Conservation (phyloP, 306 rosid species). For the Castanea crenata region DNA sequence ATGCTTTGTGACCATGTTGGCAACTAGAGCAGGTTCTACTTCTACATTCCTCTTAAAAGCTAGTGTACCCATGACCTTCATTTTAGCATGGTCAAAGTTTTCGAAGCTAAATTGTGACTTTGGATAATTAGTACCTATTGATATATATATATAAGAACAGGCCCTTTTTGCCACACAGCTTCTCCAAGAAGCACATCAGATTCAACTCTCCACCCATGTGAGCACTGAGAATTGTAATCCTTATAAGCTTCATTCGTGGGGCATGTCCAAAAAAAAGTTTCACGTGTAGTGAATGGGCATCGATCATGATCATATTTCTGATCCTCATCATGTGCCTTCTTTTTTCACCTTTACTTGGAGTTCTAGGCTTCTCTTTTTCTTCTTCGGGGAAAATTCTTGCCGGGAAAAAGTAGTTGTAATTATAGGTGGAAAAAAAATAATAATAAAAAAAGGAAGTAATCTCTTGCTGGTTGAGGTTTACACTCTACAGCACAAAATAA, state of each 20-base stretch:
- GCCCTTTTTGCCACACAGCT: too few relatives aligned
- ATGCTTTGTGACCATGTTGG: too few relatives aligned
- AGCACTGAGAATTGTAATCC: conserved; percentile 8
- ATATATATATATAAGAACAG: too few relatives aligned
- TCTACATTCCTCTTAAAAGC: too few relatives aligned
- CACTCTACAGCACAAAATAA: not conserved
- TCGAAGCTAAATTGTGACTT: conserved; percentile 31
- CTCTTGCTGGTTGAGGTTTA: not conserved
- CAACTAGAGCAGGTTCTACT: conserved; percentile 20
- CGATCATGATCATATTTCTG: conserved; percentile 21
- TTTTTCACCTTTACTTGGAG: conserved; percentile 5
- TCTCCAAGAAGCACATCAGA: too few relatives aligned
- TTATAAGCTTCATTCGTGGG: conserved; percentile 49
- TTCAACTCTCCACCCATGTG: conserved; percentile 19
- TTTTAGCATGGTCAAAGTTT: conserved; percentile 24
- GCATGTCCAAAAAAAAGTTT: conserved; percentile 41
- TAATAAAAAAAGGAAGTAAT: not conserved
- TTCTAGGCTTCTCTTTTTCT: conserved; percentile 21
- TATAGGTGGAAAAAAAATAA: not conserved
- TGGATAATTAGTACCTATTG: conserved; percentile 12
- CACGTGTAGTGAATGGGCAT: conserved; percentile 43
- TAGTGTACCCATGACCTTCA: too few relatives aligned
- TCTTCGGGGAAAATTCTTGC: not conserved
- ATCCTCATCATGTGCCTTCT: conserved; percentile 24
- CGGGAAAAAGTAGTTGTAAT: not conserved